Percentiles rank a stretch among this genome's conserved stretches.
Evolutionary conservation across 495 filamentous ascomycete genomes (phyloP).

Genomic region (Monascus purpureus): DNA sequence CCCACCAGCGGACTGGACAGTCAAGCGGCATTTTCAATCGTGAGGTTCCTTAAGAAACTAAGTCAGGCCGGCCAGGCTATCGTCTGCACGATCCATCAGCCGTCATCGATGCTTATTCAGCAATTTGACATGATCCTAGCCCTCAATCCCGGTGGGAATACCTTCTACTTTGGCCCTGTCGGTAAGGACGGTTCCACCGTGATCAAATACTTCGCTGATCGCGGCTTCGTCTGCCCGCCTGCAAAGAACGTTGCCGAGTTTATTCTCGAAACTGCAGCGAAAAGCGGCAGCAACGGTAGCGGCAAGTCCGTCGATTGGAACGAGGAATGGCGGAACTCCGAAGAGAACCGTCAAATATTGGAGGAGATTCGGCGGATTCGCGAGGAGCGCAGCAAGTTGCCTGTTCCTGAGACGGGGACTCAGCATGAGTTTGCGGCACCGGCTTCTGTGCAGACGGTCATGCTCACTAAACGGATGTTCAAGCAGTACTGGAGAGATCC

Average conservation of each 20-base stretch:
- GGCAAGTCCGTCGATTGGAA: conserved; percentile 51
- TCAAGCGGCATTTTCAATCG: conserved; percentile 70
- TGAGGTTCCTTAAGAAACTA: conserved; percentile 74
- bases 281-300: conserved; percentile 37
- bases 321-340: conserved; percentile 54
- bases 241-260: conserved; percentile 74
- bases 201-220: conserved; percentile 51
- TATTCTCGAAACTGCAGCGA: conserved; percentile 68
- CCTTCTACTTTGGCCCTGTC: conserved; percentile 62
- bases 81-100: conserved; percentile 76
- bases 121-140: conserved; percentile 67
- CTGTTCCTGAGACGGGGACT: conserved; percentile 18
- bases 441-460: conserved; percentile 39
- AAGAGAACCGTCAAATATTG: conserved; percentile 35
- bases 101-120: conserved; percentile 54
- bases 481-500: conserved; percentile 56
- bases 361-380: conserved; percentile 49
- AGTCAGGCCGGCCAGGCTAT: conserved; percentile 61
- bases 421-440: conserved; percentile 52
- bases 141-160: conserved; percentile 54
- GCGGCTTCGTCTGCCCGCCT: conserved; percentile 45
- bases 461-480: conserved; percentile 54
- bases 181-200: conserved; percentile 48
- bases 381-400: conserved; percentile 36
- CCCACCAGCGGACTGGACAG: conserved; percentile 74